Percentiles rank a stretch among this genome's conserved stretches.
phyloP scores from a whole-genome alignment of 768 basidiomycete genomes.

The Xerocomellus dryophilus region DNA sequence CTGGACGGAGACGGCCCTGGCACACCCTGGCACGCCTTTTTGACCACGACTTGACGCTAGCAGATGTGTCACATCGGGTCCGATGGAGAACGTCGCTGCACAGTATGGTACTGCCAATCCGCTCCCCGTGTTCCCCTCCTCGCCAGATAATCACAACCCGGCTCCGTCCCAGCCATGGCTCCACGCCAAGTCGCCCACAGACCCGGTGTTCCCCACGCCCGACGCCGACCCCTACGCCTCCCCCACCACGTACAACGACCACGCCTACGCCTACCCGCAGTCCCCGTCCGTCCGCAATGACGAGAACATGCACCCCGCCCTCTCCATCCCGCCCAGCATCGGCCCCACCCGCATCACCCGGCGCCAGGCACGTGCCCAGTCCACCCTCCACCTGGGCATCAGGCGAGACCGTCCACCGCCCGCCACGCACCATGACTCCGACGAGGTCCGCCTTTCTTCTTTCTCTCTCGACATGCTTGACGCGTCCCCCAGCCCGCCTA shows the following conservation, averaged over 20 bases:
- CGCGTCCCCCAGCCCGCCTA: slow-evolving; percentile 29
- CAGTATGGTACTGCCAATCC: slow-evolving; percentile 28
- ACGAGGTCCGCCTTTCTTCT: slow-evolving; percentile 25
- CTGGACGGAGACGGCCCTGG: slow-evolving; percentile 23
- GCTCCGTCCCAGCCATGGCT: slow-evolving; percentile 12
- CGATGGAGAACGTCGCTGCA: slow-evolving; percentile 36
- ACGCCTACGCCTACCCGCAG: slow-evolving; percentile 31
- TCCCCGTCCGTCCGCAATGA: slow-evolving; percentile 29
- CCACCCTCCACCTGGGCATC: slow-evolving; percentile 33
- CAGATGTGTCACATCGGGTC: slow-evolving; percentile 36
- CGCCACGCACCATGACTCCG: slow-evolving; percentile 22
- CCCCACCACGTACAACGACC: slow-evolving; percentile 22
- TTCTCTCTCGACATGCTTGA: slow-evolving; percentile 8
- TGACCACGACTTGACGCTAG: slow-evolving; percentile 29
- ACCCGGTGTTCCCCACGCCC: slow-evolving; percentile 38
- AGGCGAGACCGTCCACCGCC: slow-evolving; percentile 29
- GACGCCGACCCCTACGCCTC: slow-evolving; percentile 37
- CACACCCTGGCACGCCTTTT: slow-evolving; percentile 29
- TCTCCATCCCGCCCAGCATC: slow-evolving; percentile 45
- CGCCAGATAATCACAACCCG: slow-evolving; percentile 29
- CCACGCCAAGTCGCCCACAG: slow-evolving; percentile 8
- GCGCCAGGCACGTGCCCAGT: slow-evolving; percentile 39
- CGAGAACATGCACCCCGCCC: slow-evolving; percentile 25
- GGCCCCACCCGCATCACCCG: slow-evolving; percentile 52
- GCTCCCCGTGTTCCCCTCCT: slow-evolving; percentile 32